A percentile compares a stretch with the other conserved stretches of the same genome.
Conservation (phyloP, 2,329 filamentous ascomycete genomes). For the Fusarium haematococcum region DNA sequence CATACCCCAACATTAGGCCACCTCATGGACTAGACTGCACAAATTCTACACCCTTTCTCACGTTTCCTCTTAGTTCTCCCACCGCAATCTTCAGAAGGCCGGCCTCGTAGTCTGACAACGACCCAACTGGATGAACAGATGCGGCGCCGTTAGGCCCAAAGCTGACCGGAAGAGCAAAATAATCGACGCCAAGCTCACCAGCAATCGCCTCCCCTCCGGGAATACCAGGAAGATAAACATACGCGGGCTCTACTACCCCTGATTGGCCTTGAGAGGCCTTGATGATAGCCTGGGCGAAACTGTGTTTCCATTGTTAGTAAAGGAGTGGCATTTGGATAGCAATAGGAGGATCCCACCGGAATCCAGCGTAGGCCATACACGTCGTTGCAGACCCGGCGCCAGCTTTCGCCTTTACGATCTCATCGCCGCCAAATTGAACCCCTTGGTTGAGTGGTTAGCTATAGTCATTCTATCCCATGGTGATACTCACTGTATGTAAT, state of each 20-base stretch:
- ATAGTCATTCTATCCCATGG: background rate
- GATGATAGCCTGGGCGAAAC: slow-evolving; percentile 74
- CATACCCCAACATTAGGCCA: background rate
- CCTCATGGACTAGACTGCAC: background rate
- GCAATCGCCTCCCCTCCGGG: slow-evolving; percentile 71
- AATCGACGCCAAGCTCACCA: slow-evolving; percentile 75
- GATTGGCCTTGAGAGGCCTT: slow-evolving; percentile 78
- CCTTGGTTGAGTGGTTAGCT: slow-evolving; percentile 44
- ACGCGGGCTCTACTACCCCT: slow-evolving; percentile 70
- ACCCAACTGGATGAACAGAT: background rate
- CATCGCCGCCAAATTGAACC: slow-evolving; percentile 84
- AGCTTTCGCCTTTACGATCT: slow-evolving; percentile 89
- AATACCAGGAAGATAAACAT: slow-evolving; percentile 77
- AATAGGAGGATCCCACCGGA: slow-evolving; percentile 16
- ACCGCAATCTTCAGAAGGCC: background rate
- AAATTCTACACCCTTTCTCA: background rate
- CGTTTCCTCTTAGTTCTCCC: background rate
- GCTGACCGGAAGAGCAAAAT: slow-evolving; percentile 17
- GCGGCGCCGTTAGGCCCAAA: background rate
- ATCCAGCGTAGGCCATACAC: slow-evolving; percentile 80
- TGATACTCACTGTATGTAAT: slow-evolving; percentile 66
- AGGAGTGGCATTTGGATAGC: background rate
- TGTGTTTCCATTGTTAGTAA: background rate
- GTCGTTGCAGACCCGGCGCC: slow-evolving; percentile 86
- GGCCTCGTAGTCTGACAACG: background rate